These are phyloP conservation scores for Rhizopogon vesiculosus DNA, from an alignment of 768 basidiomycete genomes.

Conservation along the genomic window DNA sequence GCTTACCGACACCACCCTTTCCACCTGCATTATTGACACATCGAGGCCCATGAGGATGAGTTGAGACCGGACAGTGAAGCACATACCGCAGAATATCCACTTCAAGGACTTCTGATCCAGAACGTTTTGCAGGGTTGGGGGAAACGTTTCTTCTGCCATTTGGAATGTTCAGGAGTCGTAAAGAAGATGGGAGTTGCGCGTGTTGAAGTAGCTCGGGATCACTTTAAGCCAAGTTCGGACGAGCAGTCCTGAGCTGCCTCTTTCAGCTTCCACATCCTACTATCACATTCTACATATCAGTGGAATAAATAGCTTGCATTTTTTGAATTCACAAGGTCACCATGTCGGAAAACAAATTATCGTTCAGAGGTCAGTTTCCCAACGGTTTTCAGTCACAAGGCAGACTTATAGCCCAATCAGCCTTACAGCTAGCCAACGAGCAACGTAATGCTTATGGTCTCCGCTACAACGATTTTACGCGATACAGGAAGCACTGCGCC, in stretches of 20 bases:
- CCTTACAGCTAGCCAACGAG: slow-evolving; percentile 79
- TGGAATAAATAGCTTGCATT: neutral
- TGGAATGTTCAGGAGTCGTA: slow-evolving; percentile 7
- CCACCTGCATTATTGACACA: slow-evolving; percentile 55
- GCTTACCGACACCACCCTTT: slow-evolving; percentile 95
- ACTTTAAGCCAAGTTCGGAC: neutral
- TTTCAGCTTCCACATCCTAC: slow-evolving; percentile 12
- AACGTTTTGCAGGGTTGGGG: slow-evolving; percentile 89
- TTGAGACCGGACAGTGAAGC: slow-evolving; percentile 6
- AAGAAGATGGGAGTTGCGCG: slow-evolving; percentile 15
- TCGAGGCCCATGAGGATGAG: slow-evolving; percentile 10
- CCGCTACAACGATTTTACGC: slow-evolving; percentile 81
- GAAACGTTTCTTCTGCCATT: slow-evolving; percentile 64
- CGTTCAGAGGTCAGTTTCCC: slow-evolving; percentile 34
- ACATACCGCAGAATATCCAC: slow-evolving; percentile 98
- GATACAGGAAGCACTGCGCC: slow-evolving; percentile 93
- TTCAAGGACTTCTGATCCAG: slow-evolving; percentile 90
- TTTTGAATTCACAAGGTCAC: neutral
- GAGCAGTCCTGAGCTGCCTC: neutral
- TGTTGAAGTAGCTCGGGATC: slow-evolving; percentile 8
- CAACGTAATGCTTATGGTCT: slow-evolving; percentile 89
- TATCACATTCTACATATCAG: slow-evolving; percentile 7
- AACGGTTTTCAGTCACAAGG: neutral
- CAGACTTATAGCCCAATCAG: slow-evolving; percentile 34
- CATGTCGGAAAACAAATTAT: slow-evolving; percentile 24